Conservation (phyloP, 2,329 filamentous ascomycete genomes). For the Apiospora hydei region DNA sequence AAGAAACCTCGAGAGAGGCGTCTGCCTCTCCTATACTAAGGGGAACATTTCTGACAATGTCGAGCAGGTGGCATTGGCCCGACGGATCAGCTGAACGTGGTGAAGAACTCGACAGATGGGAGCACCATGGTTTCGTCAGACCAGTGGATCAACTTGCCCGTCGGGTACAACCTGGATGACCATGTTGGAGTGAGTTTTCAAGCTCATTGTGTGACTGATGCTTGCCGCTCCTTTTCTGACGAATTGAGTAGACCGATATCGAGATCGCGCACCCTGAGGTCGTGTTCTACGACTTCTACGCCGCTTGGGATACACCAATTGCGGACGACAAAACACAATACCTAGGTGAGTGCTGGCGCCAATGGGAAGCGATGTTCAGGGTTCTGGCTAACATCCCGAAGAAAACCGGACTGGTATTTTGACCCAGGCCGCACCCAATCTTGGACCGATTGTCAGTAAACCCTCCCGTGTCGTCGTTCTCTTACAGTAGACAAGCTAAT, state of each 20-base stretch:
- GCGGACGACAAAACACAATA: conserved; percentile 51
- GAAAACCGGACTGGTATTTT: conserved; percentile 51
- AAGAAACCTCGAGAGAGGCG: conserved; percentile 11
- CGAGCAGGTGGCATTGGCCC: conserved; percentile 64
- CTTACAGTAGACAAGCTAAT: not conserved
- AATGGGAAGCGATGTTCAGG: no score
- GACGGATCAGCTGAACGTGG: conserved; percentile 61
- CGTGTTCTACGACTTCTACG: conserved; percentile 70
- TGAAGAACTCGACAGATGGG: conserved; percentile 57
- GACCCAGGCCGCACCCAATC: conserved; percentile 68
- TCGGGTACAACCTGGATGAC: conserved; percentile 66
- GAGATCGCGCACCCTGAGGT: conserved; percentile 53
- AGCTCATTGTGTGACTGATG: not conserved
- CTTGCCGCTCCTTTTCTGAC: conserved; percentile 6
- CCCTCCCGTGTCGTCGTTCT: no score
- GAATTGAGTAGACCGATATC: conserved; percentile 50
- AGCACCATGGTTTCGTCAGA: conserved; percentile 56
- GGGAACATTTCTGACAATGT: conserved; percentile 28
- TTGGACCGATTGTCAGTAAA: conserved; percentile 59
- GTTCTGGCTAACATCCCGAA: conserved; percentile 20
- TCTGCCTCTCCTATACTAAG: not conserved
- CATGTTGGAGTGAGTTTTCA: conserved; percentile 54
- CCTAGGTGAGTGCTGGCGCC: conserved; percentile 44
- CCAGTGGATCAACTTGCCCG: conserved; percentile 65
- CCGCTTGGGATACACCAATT: conserved; percentile 60